Evolutionary conservation across 306 rosid species (phyloP), one percentile per base, ranked within the genome.

Genomic region (Trifolium repens): DNA sequence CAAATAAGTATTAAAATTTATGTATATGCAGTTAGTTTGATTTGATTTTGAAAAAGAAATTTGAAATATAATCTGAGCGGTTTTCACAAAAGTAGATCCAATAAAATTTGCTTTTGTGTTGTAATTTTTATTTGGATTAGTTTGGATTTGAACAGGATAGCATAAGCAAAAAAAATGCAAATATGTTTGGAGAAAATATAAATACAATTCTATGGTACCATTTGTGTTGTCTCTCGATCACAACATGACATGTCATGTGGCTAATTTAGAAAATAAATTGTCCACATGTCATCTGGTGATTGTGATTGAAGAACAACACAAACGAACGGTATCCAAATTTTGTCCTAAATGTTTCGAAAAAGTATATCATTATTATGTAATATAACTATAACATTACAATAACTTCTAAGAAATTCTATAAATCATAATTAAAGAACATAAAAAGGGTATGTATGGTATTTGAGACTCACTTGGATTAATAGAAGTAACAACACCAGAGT

Each of bases 401-500:
- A 22, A 22, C 24, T 22, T 22, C 1, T 0, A 22, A 22, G 1
- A 22, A 22, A 1, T 22, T 22, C 24, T 22, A 22, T 22, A 22
- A 22, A 22, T 22, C 24, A 22, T 0, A 22, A 13, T 26, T 26
- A 14, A 30, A 14, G 19, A 60, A 60, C 42, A 60, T 60, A 30
- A 60, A 7, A 30, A 60, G 66, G 9, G 22, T 30, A 32, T 10
- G 22, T 30, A 32, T 10, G 49, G 13, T 4, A 44, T 46, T 6
- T 6, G 70, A 46, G 26, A 35, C 88, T 86, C 14, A 83, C 97
- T 91, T 69, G 97, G 97, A 79, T 91, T 74, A 4, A 26, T 17
- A 7, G 86, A 8, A 44, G 91, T 77, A 0, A 89, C 0, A 7
- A 78, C 61, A 9, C 61, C 97, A 2, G 93, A 34, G 27, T 76